Evolutionary conservation across 176 grass and related monocot species (phyloP).

Genomic region (Hordeum vulgare): DNA sequence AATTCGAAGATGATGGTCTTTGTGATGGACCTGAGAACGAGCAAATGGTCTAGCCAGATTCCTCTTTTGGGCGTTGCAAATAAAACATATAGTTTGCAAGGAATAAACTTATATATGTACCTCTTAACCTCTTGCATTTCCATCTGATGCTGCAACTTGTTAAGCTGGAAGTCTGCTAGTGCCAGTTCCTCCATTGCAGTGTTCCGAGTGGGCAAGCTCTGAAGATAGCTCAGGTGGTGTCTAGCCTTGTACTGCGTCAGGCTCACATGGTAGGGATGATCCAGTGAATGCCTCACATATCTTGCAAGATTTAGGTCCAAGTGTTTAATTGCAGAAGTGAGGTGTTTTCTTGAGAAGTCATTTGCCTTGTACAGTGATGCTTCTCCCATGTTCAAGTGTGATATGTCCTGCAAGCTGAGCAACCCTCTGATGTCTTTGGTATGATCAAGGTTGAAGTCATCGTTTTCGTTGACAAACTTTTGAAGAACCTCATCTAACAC

Average conservation of each 20-base stretch:
- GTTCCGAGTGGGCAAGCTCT: background rate
- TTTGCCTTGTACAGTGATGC: slow-evolving; percentile 40
- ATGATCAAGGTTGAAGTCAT: slow-evolving; percentile 22
- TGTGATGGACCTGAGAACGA: background rate
- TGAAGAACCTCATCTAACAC: slow-evolving; percentile 25
- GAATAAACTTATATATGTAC: background rate
- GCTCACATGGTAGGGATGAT: slow-evolving; percentile 60
- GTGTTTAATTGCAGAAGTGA: slow-evolving; percentile 11
- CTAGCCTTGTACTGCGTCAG: slow-evolving; percentile 48
- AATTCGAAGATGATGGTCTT: background rate
- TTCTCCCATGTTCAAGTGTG: slow-evolving; percentile 51
- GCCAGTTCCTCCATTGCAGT: slow-evolving; percentile 35
- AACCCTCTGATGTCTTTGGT: slow-evolving; percentile 33
- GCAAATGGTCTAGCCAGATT: background rate
- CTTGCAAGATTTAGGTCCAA: slow-evolving; percentile 17
- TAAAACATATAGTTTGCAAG: background rate
- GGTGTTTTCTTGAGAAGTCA: slow-evolving; percentile 49
- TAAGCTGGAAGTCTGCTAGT: slow-evolving; percentile 36
- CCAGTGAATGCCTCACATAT: slow-evolving; percentile 39
- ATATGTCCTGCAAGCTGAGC: slow-evolving; percentile 54
- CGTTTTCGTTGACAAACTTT: background rate
- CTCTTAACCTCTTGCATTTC: slow-evolving; percentile 45
- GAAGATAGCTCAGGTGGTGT: slow-evolving; percentile 38
- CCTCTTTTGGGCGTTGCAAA: background rate
- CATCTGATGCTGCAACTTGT: slow-evolving; percentile 35